Evolutionary conservation across 306 rosid genomes (phyloP), one percentile per base, ranked within the genome.

Genomic region (Echinosophora koreensis): DNA sequence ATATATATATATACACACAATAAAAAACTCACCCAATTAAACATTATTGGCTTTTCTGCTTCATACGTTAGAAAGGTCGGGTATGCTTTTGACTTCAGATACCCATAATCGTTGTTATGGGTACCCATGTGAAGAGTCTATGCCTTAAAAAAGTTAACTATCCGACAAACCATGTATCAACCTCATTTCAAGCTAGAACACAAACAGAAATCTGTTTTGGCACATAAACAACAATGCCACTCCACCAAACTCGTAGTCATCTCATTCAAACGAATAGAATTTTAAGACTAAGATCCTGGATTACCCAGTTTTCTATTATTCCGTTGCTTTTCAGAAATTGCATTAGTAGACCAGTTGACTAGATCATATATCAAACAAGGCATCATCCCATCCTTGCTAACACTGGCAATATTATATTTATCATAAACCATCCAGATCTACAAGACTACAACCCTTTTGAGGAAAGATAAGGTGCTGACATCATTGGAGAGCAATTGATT

Each of bases 331-430:
- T 64, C 75, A 80, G 76, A 81, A 61, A 65, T 42, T 49, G 83
- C 71, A 84, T 83, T 42, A 83, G 75, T 77, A 66, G 79, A 77
- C 54, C 58, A 55, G 73, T 85, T 89, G 94, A 89, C 93, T 82
- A 32, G 49, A 52, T 69, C 77, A 76, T 61, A 38, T 61, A 66
- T 28, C 46, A 39, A 69, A 80, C 78, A 66, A 74, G 69, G 76
- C 81, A 86, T 72, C 79, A 79, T 87, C 74, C 74, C 84, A 74
- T 79, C 52, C 69, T 79, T 69, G 92, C 81, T 39, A 69, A 44
- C 14, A 55, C 17, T 12, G 17, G 50, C 72, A 71, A 58, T 62
- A 54, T 70, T 18, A 67, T 65, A 50, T 27, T 15, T 44, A 70
- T 65, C 49, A 69, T 52, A 84, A 78, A 74, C 22, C 79, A 57